Evolutionary conservation across 2,329 filamentous ascomycete genomes (phyloP), one percentile per base, ranked within the genome.

Genomic region (Cryoendolithus antarcticus): DNA sequence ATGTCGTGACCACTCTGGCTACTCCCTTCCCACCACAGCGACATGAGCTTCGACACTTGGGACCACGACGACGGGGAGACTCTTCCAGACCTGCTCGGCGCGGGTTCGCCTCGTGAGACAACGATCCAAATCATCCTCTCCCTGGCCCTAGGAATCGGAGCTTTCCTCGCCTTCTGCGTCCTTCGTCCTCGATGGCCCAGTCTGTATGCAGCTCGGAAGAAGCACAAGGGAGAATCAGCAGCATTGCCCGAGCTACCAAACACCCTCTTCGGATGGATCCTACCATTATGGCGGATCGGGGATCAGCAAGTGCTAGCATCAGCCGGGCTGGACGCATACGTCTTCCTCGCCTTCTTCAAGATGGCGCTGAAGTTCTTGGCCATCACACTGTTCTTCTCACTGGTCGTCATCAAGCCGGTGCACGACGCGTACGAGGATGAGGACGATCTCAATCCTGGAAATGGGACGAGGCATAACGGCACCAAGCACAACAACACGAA

Each of bases 301-400:
- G 88, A 96, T 49, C 80, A 93, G 55, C 82, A 96, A 61, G 77
- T 98, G 3, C 70, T 98, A 38, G 79, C 82, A 10, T 89, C 86
- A 12, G 89, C 89, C 11, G 91, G 91, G 0, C 72, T 98, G 36
- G 91, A 98, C 65, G 91, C 91, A 37, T 98, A 85, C 63, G 91
- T 95, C 48, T 95, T 98, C 57, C 70, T 98, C 9, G 75, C 81
- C 10, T 98, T 98, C 63, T 96, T 95, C 70, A 93, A 88, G 59
- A 91, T 96, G 77, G 81, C 89, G 9, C 83, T 86, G 48, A 84
- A 82, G 45, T 82, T 95, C 50, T 79, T 96, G 37, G 66, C 74
- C 10, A 66, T 82, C 37, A 82, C 93, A 52, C 74, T 91, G 41
- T 76, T 94, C 60, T 86, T 96, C 54, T 81, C 88, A 21, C 68